Percentiles rank a stretch among this genome's conserved stretches.
Evolutionary conservation across 2,329 filamentous ascomycete genomes (phyloP).

Genomic region (Cordyceps cicadae): DNA sequence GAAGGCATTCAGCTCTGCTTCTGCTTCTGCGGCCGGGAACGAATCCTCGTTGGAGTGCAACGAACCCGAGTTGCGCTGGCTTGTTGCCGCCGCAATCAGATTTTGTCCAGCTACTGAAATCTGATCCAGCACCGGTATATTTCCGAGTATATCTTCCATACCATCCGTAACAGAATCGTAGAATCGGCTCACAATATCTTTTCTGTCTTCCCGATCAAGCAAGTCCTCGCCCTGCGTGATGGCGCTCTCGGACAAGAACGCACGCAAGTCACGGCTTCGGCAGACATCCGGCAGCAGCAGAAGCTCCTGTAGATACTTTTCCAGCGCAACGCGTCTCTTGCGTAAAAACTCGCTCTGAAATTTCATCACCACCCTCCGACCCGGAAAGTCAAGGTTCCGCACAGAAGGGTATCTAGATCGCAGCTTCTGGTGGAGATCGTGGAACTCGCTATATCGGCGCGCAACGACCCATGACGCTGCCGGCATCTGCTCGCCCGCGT

Average conservation of each 20-base stretch:
- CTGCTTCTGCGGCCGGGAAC: conserved; percentile 62
- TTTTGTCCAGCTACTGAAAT: conserved; percentile 89
- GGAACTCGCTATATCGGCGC: conserved; percentile 94
- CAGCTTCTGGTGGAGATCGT: conserved; percentile 85
- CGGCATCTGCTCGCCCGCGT: conserved; percentile 90
- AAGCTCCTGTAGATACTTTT: conserved; percentile 75
- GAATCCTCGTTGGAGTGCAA: conserved; percentile 44
- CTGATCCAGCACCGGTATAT: conserved; percentile 91
- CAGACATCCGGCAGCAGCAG: conserved; percentile 87
- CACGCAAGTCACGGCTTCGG: conserved; percentile 80
- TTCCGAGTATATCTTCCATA: conserved; percentile 95
- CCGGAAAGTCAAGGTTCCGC: conserved; percentile 81
- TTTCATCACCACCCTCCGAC: conserved; percentile 89
- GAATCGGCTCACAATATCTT: conserved; percentile 84
- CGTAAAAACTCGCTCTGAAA: conserved; percentile 92
- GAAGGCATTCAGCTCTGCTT: conserved; percentile 88
- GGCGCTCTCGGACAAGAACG: conserved; percentile 85
- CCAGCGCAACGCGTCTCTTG: conserved; percentile 74
- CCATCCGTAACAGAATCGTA: conserved; percentile 97
- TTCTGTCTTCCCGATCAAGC: conserved; percentile 56
- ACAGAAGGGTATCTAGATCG: conserved; percentile 80
- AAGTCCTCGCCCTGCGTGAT: conserved; percentile 54
- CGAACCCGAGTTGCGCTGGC: conserved; percentile 50
- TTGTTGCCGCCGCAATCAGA: conserved; percentile 68
- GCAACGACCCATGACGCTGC: conserved; percentile 91